Conservation (phyloP, 2,329 filamentous ascomycete genomes). For the Clarireedia hainanense region DNA sequence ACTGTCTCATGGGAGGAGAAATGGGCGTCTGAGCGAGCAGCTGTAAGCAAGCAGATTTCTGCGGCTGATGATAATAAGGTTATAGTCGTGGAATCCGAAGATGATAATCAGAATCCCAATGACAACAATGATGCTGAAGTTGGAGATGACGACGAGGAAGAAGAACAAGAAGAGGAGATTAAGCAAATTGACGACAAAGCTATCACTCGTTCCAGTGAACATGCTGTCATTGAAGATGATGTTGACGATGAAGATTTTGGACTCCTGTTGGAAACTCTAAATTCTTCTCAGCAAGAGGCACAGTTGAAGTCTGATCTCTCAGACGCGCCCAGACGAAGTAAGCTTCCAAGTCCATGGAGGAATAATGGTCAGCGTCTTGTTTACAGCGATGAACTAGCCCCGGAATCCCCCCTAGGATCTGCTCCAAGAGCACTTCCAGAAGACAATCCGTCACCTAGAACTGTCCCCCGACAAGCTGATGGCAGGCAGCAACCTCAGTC, state of each 20-base stretch:
- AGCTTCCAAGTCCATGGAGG: constrained; percentile 28
- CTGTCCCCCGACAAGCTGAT: not conserved
- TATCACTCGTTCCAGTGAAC: not conserved
- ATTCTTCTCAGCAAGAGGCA: constrained; percentile 20
- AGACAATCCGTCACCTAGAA: not conserved
- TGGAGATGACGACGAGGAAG: not conserved
- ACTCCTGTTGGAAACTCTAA: constrained; percentile 27
- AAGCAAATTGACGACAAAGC: not conserved
- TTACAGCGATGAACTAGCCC: constrained; percentile 26
- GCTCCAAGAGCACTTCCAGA: constrained; percentile 8
- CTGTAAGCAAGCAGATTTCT: constrained; percentile 20
- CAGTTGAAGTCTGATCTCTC: constrained; percentile 11
- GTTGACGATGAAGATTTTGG: constrained; percentile 27
- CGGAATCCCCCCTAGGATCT: not conserved
- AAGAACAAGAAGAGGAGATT: not conserved
- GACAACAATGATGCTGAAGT: not conserved
- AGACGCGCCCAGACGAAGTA: constrained; percentile 24
- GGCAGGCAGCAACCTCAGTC: not conserved
- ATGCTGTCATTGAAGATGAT: not conserved
- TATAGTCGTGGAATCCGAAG: constrained; percentile 23
- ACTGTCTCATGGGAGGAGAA: constrained; percentile 13
- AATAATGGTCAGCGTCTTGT: constrained; percentile 26
- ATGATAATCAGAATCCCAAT: not conserved
- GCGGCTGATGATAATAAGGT: constrained; percentile 16
- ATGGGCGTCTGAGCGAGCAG: constrained; percentile 22